Evolutionary conservation across 148 eudicot genomes (phyloP), one percentile per base, ranked within the genome.

Genomic region (Heliamphora exappendiculata): DNA sequence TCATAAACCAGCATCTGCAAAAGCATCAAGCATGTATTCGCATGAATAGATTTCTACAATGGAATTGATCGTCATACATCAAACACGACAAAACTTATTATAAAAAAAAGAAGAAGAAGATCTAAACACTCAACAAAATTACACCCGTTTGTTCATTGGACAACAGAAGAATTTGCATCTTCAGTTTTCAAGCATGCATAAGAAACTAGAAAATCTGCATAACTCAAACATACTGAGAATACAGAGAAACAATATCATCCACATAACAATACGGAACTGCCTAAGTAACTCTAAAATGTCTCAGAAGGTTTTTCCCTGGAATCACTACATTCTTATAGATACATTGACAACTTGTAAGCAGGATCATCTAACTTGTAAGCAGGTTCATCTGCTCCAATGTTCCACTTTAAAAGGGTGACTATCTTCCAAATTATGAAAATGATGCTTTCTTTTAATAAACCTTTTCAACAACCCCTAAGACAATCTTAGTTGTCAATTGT

Each of bases 1-100:
- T 93, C 98, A 78, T 93, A 93, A 57, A 93, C 93, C 78, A 93
- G 87, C 90, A 91, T 82, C 97, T 93, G 91, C 83, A 59, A 44
- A 77, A 29, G 44, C 53, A 50, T 51, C 53, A 81, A 72, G 47
- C 19, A 53, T 8, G 9, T 24, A 39, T 6, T 58, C 13, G 66
- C 60, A 70, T 33, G 19, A 45, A 41, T 31, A 71, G 53, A 20
- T 54, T 74, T 57, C 44, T 28, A 29, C 10, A 28, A 12, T 4
- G 31, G 22, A 59, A 66, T 39, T 5, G 33, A 74, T 64, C 22
- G 19, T 39, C 24, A 24, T 19, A 54, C 50, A 79, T 51, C n/a
- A n/a, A n/a, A n/a, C n/a, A n/a, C n/a, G n/a, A n/a, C n/a, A n/a
- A n/a, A n/a, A n/a, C n/a, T n/a, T n/a, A n/a, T n/a, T n/a, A n/a